Evolutionary conservation across 352 stramenopile species (phyloP), one percentile per base, ranked within the genome.

Genomic region (Globisporangium paroecandrum): DNA sequence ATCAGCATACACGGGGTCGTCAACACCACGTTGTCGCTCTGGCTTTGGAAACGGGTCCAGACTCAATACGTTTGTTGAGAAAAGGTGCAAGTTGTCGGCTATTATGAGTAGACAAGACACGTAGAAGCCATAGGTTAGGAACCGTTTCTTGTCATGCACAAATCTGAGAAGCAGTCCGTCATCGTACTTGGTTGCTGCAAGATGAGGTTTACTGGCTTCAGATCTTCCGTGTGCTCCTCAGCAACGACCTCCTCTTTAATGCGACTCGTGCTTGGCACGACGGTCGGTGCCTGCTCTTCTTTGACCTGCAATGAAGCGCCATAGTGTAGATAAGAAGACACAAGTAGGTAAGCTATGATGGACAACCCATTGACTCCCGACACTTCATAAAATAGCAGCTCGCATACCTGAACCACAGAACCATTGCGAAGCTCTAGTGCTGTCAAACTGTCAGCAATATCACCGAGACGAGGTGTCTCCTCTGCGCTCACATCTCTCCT

Each of bases 11-110:
- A 36, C 18, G 32, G 18, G 1, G 1, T 22, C 29, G 36, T 32
- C 27, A 51, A 12, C 27, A n/a, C 22, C n/a, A 43, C 67, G 18
- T 18, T 58, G 24, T 25, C 49, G 51, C 20, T 54, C 36, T 15
- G 20, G 5, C 58, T 58, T 66, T 5, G 58, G 12, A 3, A 66
- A 32, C 15, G 47, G 65, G 1, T 70, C 65, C 3, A 70, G 58
- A 51, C 46, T 70, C 65, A 70, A 10, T 18, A 70, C 58, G 24
- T 66, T 70, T 18, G 65, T 41, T 20, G 65, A 54, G 20, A 64
- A 62, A 13, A 47, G 22, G 13, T 62, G 58, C 25, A 60, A 58
- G 15, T 49, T 38, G 13, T 61, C 49, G 32, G 4, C 57, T 64
- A 22, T 6, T 8, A 29, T 27, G 24, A 41, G 15, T 8, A 60